Percentiles rank a stretch among this genome's conserved stretches.
These are phyloP conservation scores for Didymellaceae sp. DNA, from an alignment of 2,329 filamentous ascomycete species.

Conservation along the genomic window DNA sequence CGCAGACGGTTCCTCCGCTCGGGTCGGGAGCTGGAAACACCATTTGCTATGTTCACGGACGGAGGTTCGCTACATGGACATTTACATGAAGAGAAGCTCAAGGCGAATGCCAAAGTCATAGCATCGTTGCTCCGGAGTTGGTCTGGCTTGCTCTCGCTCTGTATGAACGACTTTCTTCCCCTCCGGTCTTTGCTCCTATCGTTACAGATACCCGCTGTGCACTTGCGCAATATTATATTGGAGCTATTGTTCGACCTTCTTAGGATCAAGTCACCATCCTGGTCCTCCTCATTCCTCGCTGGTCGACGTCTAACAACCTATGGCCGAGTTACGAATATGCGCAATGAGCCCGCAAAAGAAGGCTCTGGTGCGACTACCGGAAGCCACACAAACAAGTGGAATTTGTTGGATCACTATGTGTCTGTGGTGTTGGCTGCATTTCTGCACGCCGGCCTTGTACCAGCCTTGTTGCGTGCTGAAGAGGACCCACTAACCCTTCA, in stretches of 20 bases:
- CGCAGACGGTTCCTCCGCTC: constrained; percentile 82
- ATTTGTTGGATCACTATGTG: constrained; percentile 92
- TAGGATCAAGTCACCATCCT: constrained; percentile 89
- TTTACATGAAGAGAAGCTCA: constrained; percentile 69
- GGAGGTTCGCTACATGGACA: constrained; percentile 61
- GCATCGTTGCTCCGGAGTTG: constrained; percentile 90
- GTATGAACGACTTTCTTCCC: constrained; percentile 85
- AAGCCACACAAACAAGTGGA: constrained; percentile 69
- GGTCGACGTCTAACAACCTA: constrained; percentile 94
- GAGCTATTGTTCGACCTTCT: constrained; percentile 85
- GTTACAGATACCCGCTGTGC: constrained; percentile 63
- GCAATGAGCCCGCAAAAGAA: constrained; percentile 63
- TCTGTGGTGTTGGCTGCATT: constrained; percentile 85
- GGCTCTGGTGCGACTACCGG: constrained; percentile 66
- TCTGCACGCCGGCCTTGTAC: constrained; percentile 75
- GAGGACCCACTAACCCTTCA: constrained; percentile 71
- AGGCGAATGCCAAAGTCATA: constrained; percentile 91
- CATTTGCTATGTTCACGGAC: constrained; percentile 91
- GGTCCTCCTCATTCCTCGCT: constrained; percentile 94
- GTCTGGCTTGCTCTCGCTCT: constrained; percentile 87
- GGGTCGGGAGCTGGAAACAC: constrained; percentile 85
- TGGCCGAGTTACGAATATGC: constrained; percentile 87
- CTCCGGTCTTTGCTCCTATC: constrained; percentile 79
- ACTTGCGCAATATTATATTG: constrained; percentile 76
- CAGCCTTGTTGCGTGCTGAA: constrained; percentile 64